Evolutionary conservation across 257 asterid genomes (phyloP), one percentile per base, ranked within the genome.

Genomic region (Solanum etuberosum): DNA sequence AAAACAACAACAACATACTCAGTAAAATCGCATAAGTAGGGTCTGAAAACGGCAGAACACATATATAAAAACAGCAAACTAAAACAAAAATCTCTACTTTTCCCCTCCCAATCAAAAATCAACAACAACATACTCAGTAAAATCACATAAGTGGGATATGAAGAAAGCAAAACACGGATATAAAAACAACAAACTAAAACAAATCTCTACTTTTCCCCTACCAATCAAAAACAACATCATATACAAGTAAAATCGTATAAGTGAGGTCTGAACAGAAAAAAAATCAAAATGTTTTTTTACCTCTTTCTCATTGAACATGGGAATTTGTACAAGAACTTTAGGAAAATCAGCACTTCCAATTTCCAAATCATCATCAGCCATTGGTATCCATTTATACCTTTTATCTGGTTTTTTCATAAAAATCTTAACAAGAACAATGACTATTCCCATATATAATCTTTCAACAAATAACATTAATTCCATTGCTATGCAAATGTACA

Each of bases 221-320:
- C 31, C 68, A 61, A 61, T 61, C 7, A 23, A 23, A n/a, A 61
- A 4, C 27, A 23, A 65, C 20, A 65, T n/a, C 16, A 63, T 5
- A 63, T 4, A n/a, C 71, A 4, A 4, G 7, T 63, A 11, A n/a
- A 63, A 63, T 25, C 4, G 0, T 12, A 65, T 5, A 25, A 65
- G 38, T 68, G 23, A 0, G 3, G 6, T 15, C 23, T 29, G 23
- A 68, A 29, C 5, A 27, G 10, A 21, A 3, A 3, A 21, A 0
- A 57, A 51, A 88, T 21, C 25, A 29, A 76, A 27, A 15, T n/a
- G 14, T n/a, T 11, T 3, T 65, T 86, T 42, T n/a, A 96, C 98
- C 99, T 96, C 99, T 91, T 82, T 93, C 54, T 96, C 99, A 65
- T 96, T 96, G 86, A 93, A 96, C 99, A 96, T 95, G 35, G 99